These are phyloP conservation scores for Eucalyptus polyanthemos DNA, from an alignment of 345 rosid species.

Conservation along the genomic window DNA sequence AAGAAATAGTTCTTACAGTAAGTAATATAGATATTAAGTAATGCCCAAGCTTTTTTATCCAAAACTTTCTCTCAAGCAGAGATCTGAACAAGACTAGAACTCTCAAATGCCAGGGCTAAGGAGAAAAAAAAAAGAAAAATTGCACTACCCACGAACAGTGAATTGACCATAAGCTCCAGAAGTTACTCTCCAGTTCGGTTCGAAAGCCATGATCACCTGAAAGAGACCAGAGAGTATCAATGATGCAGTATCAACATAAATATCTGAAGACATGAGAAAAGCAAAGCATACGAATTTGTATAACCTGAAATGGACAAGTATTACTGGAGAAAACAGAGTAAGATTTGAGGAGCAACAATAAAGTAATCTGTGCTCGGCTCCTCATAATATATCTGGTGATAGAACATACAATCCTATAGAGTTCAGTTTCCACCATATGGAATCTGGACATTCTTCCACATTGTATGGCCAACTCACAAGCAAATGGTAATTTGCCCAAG, in stretches of 20 bases:
- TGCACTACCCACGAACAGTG: neutral
- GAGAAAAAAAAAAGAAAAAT: neutral
- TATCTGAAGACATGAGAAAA: neutral
- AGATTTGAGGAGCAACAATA: neutral
- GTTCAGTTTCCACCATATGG: neutral
- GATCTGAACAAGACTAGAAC: neutral
- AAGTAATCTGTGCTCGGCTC: neutral
- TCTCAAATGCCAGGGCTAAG: neutral
- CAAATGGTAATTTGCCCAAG: neutral
- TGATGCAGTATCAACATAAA: neutral
- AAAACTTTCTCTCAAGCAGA: neutral
- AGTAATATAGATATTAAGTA: neutral
- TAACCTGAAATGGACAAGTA: neutral
- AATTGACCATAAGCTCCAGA: neutral
- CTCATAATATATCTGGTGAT: neutral
- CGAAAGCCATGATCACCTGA: neutral
- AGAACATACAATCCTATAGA: neutral
- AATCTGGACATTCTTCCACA: neutral
- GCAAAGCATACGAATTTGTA: neutral
- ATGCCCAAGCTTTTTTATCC: neutral
- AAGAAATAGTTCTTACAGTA: neutral
- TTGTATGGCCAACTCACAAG: neutral
- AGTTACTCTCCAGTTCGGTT: neutral
- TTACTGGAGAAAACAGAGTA: neutral
- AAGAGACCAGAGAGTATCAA: neutral